These are phyloP conservation scores for Colletotrichum scovillei DNA, from an alignment of 2,329 filamentous ascomycete species.

Conservation along the genomic window DNA sequence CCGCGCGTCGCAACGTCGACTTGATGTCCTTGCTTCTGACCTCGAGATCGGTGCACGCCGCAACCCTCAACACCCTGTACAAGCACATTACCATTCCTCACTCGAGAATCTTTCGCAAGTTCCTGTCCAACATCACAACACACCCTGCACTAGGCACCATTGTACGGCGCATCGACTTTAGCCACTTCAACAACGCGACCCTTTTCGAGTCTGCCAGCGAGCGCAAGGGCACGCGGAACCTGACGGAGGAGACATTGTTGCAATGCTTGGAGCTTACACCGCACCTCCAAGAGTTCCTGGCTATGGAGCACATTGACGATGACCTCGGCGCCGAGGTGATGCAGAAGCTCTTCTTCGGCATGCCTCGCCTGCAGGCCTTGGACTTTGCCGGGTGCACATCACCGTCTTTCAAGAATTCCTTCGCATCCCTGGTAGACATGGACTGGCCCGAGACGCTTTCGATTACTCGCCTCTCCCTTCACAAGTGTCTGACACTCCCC, in stretches of 20 bases:
- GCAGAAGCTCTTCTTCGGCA: slow-evolving; percentile 75
- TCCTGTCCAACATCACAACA: slow-evolving; percentile 74
- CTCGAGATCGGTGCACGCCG: slow-evolving; percentile 79
- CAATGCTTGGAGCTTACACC: slow-evolving; percentile 79
- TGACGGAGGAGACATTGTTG: slow-evolving; percentile 79
- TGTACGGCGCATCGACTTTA: slow-evolving; percentile 84
- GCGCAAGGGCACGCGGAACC: slow-evolving; percentile 78
- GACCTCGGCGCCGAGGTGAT: slow-evolving; percentile 78
- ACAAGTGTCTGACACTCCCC: slow-evolving; percentile 81
- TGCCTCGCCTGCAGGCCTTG: slow-evolving; percentile 73
- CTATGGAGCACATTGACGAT: slow-evolving; percentile 84
- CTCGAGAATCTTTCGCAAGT: slow-evolving; percentile 86
- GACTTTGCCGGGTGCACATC: slow-evolving; percentile 85
- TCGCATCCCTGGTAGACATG: slow-evolving; percentile 63
- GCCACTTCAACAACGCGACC: slow-evolving; percentile 84
- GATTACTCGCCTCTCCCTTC: slow-evolving; percentile 77
- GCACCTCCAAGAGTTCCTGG: slow-evolving; percentile 80
- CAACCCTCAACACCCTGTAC: slow-evolving; percentile 81
- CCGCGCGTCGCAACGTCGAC: slow-evolving; percentile 81
- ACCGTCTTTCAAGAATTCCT: slow-evolving; percentile 72
- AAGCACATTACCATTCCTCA: slow-evolving; percentile 84
- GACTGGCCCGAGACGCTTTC: slow-evolving; percentile 66
- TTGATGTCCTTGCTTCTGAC: slow-evolving; percentile 80
- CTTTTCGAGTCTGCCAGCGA: slow-evolving; percentile 81
- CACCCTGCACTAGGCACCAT: slow-evolving; percentile 79